phyloP scores from a whole-genome alignment of 345 rosid species.

The Carallia brachiata region DNA sequence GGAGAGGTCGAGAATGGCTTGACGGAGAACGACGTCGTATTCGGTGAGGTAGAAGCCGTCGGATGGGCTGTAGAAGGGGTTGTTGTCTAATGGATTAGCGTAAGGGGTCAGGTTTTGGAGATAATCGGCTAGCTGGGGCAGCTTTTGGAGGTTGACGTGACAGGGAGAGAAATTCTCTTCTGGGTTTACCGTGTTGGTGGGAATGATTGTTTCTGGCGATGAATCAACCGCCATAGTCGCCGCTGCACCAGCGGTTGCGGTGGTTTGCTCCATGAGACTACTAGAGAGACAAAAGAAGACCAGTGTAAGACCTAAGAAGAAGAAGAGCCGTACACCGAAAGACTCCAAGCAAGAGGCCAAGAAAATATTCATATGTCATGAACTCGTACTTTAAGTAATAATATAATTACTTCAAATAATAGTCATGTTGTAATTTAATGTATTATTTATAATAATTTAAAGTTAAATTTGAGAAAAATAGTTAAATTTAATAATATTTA shows the following conservation, averaged over 20 bases:
- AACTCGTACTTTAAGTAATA: too few species aligned
- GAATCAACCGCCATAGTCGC: slow-evolving; percentile 2
- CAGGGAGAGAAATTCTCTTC: slow-evolving; percentile 12
- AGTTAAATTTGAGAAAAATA: too few species aligned
- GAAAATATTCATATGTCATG: too few species aligned
- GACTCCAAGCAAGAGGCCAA: too few species aligned
- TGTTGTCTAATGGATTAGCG: slow-evolving; percentile 58
- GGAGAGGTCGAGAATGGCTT: slow-evolving; percentile 49
- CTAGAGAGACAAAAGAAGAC: neutral
- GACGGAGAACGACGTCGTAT: slow-evolving; percentile 64
- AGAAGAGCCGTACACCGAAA: too few species aligned
- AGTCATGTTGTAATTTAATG: too few species aligned
- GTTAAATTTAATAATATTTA: too few species aligned
- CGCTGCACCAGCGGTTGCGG: neutral
- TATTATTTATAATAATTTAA: too few species aligned
- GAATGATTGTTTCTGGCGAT: slow-evolving; percentile 8
- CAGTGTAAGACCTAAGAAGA: too few species aligned
- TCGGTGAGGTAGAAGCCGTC: slow-evolving; percentile 62
- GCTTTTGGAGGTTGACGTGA: slow-evolving; percentile 28
- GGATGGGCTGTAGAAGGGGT: slow-evolving; percentile 55
- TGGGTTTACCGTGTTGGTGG: neutral
- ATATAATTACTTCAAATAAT: too few species aligned
- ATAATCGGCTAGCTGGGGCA: slow-evolving; percentile 44
- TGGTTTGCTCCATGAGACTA: neutral
- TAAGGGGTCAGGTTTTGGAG: slow-evolving; percentile 33